A percentile compares a stretch with the other conserved stretches of the same genome.
Conservation (phyloP, 176 grass and related monocot genomes). For the Areca catechu region DNA sequence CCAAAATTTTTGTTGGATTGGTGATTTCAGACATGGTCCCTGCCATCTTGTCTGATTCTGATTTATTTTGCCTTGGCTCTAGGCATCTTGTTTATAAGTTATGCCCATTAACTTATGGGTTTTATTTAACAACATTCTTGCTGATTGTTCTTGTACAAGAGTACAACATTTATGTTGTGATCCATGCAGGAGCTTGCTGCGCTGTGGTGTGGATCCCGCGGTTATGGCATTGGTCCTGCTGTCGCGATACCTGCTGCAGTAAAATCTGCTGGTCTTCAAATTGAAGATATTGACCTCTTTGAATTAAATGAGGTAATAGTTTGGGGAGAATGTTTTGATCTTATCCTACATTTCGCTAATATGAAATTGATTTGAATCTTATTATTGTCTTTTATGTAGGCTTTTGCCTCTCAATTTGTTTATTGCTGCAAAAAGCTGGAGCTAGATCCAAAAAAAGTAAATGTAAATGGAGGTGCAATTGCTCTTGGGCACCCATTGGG, state of each 20-base stretch:
- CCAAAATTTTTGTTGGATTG: too few relatives aligned
- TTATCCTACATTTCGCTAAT: too few relatives aligned
- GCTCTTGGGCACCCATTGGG: conserved; percentile 90
- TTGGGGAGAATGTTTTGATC: background rate
- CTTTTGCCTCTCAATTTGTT: conserved; percentile 85
- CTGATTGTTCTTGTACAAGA: too few relatives aligned
- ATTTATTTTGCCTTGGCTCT: too few relatives aligned
- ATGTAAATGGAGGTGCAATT: conserved; percentile 91
- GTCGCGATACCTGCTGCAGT: conserved; percentile 96
- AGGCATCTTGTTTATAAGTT: background rate
- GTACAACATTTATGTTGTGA: too few relatives aligned
- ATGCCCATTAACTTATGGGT: background rate
- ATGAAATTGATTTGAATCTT: background rate
- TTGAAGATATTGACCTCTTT: conserved; percentile 92
- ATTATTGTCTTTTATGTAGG: conserved; percentile 23
- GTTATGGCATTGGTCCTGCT: conserved; percentile 88
- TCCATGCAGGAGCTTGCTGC: conserved; percentile 55
- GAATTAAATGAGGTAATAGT: conserved; percentile 79
- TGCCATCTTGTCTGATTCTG: too few relatives aligned
- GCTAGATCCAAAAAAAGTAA: conserved; percentile 71
- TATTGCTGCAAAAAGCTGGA: conserved; percentile 85
- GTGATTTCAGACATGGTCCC: too few relatives aligned
- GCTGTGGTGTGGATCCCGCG: conserved; percentile 88
- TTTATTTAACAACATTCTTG: background rate
- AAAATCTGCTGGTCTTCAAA: conserved; percentile 84